These are phyloP conservation scores for Aspergillus sojae DNA, from an alignment of 2,329 filamentous ascomycete genomes.

Conservation along the genomic window DNA sequence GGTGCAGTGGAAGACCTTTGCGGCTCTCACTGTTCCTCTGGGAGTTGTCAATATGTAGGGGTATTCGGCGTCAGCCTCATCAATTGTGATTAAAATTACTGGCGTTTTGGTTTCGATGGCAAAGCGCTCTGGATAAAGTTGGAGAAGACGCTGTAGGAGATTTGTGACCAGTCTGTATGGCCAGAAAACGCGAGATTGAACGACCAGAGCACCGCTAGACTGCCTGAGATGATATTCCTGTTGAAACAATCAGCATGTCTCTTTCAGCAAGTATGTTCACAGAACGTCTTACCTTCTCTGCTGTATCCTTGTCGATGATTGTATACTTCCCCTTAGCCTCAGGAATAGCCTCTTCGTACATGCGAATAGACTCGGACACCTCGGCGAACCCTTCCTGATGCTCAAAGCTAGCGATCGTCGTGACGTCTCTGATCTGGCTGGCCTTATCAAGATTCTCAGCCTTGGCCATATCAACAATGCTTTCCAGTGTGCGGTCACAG, in stretches of 20 bases:
- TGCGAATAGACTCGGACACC: background rate
- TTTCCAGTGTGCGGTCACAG: background rate
- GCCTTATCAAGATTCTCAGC: background rate
- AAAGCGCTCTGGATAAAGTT: constrained; percentile 12
- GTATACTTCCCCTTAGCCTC: background rate
- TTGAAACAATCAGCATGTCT: background rate
- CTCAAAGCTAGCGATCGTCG: background rate
- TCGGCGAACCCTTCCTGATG: background rate
- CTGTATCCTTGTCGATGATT: background rate
- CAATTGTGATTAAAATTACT: constrained; percentile 12
- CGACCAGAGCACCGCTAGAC: background rate
- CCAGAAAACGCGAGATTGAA: constrained; percentile 22
- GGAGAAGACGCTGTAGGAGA: constrained; percentile 18
- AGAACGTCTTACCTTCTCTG: background rate
- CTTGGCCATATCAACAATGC: background rate
- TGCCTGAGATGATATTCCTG: background rate
- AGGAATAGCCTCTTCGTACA: background rate
- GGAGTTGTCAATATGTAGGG: constrained; percentile 48
- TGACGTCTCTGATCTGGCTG: background rate
- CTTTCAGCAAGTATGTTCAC: too few relatives aligned
- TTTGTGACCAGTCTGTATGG: constrained; percentile 29
- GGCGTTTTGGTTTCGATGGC: constrained; percentile 27
- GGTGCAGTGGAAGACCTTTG: constrained; percentile 58
- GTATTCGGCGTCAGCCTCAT: background rate
- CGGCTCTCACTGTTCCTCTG: constrained; percentile 47